Evolutionary conservation across 306 rosid genomes (phyloP).

Genomic region (Gillenia trifoliata): DNA sequence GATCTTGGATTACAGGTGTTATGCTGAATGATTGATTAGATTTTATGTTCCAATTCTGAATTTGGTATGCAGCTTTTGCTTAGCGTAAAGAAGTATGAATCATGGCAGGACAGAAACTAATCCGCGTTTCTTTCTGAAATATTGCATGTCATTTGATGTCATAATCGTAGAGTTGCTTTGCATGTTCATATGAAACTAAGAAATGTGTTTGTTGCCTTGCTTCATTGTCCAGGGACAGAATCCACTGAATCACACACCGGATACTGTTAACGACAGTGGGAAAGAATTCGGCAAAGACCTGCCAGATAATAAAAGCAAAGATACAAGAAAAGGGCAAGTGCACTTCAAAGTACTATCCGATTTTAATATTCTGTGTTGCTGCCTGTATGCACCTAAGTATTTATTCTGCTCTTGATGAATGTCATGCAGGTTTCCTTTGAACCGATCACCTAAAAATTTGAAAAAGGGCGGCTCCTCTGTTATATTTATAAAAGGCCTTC

Average conservation of each 20-base stretch:
- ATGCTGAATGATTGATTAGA: background rate
- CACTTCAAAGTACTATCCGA: constrained; percentile 10
- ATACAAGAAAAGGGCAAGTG: constrained; percentile 44
- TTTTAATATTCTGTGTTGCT: background rate
- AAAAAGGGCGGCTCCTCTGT: constrained; percentile 37
- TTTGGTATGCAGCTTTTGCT: background rate
- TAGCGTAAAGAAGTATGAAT: background rate
- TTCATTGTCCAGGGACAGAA: constrained; percentile 41
- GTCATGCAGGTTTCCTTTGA: constrained; percentile 34
- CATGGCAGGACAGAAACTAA: background rate
- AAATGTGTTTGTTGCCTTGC: constrained; percentile 16
- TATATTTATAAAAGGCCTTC: constrained; percentile 34
- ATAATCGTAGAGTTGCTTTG: background rate
- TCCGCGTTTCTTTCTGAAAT: background rate
- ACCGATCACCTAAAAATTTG: constrained; percentile 33
- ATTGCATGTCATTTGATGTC: background rate
- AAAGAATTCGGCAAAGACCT: constrained; percentile 15
- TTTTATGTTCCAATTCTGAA: background rate
- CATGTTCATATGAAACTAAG: constrained; percentile 16
- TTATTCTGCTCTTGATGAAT: constrained; percentile 6
- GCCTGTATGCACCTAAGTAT: constrained; percentile 3
- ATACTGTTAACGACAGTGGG: background rate
- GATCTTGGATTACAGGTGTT: background rate
- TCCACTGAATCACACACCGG: constrained; percentile 12
- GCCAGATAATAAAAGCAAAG: constrained; percentile 18